A percentile compares a stretch with the other conserved stretches of the same genome.
Conservation (phyloP, 331 rosid species). For the Spiraea crenata region DNA sequence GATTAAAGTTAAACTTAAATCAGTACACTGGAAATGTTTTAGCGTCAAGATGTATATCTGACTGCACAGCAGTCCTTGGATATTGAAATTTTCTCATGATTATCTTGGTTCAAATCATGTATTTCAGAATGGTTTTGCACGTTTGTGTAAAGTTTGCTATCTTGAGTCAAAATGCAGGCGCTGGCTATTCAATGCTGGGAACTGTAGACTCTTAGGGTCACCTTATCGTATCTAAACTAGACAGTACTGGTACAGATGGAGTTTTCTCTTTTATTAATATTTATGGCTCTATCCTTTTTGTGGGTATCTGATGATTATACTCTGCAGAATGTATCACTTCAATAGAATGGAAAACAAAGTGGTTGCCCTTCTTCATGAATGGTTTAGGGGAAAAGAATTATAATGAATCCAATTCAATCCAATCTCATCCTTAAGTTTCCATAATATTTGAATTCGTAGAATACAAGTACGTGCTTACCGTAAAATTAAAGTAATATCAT, state of each 20-base stretch:
- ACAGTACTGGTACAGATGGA: conserved; percentile 58
- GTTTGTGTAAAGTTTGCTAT: background rate
- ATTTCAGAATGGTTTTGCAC: background rate
- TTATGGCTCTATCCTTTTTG: background rate
- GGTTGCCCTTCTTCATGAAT: background rate
- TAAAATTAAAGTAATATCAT: background rate
- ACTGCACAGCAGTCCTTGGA: background rate
- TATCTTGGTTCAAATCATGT: background rate
- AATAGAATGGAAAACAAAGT: background rate
- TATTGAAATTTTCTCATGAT: background rate
- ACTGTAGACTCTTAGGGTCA: conserved; percentile 84
- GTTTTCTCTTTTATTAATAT: background rate
- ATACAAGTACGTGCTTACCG: background rate
- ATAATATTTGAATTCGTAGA: background rate
- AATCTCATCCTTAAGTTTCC: background rate
- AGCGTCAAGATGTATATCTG: too few species aligned
- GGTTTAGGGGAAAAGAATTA: background rate
- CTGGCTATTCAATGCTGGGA: conserved; percentile 62
- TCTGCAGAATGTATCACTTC: background rate
- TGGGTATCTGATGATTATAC: background rate
- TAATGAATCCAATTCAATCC: background rate
- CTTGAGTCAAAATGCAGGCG: conserved; percentile 41
- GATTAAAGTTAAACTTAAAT: background rate
- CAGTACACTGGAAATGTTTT: background rate
- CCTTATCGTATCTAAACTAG: conserved; percentile 79